Percentiles rank a stretch among this genome's conserved stretches.
phyloP scores from a whole-genome alignment of 225 moss, liverwort and hornwort genomes.

The Polytrichum formosum region DNA sequence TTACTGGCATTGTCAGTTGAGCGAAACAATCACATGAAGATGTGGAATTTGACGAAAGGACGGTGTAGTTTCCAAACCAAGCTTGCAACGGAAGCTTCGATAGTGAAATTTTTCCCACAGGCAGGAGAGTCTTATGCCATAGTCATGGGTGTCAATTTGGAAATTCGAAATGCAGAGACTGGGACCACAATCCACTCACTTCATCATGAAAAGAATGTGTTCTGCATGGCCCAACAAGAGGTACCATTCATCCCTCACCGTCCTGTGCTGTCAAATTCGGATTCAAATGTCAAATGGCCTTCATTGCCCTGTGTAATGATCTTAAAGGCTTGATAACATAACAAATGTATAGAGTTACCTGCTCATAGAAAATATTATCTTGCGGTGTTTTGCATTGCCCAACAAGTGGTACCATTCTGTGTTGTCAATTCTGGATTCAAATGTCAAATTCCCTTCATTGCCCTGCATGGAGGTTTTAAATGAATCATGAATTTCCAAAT shows the following conservation, averaged over 20 bases:
- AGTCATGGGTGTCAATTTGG: conserved; percentile 56
- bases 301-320: not conserved
- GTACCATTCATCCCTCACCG: conserved; percentile 15
- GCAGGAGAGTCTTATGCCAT: conserved; percentile 73
- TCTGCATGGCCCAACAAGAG: conserved; percentile 77
- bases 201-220: conserved; percentile 64
- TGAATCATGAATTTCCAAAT: no score
- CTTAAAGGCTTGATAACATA: no score
- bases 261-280: not conserved
- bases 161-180: conserved; percentile 74
- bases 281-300: not conserved
- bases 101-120: conserved; percentile 80
- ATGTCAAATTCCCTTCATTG: not conserved
- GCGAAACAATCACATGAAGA: conserved; percentile 78
- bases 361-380: no score
- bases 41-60: conserved; percentile 97
- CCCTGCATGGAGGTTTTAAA: not conserved
- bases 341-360: no score
- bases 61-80: conserved; percentile 83
- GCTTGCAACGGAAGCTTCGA: conserved; percentile 57
- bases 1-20: conserved; percentile 81
- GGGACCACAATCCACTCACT: conserved; percentile 58
- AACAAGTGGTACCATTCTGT: conserved; percentile 48
- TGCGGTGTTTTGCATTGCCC: conserved; percentile 64
- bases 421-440: not conserved